phyloP scores from a whole-genome alignment of 2,329 filamentous ascomycete species.

The Triangularia verruculosa region DNA sequence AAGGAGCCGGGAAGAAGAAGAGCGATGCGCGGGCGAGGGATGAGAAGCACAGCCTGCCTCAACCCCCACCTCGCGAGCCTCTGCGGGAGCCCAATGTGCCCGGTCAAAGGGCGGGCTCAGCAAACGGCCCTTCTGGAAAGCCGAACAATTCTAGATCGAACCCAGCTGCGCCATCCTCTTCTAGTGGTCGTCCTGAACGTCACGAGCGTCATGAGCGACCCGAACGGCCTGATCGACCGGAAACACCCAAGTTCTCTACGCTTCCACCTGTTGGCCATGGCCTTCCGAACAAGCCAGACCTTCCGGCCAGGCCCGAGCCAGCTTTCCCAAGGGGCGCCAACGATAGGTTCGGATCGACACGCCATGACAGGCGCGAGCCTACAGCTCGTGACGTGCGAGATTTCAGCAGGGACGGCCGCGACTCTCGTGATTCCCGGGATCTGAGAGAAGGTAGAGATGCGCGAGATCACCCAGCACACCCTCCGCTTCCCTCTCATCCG shows the following conservation, averaged over 20 bases:
- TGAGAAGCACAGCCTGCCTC: slow-evolving; percentile 15
- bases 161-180: slow-evolving; percentile 13
- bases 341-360: slow-evolving; percentile 30
- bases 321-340: slow-evolving; percentile 35
- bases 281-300: slow-evolving; percentile 32
- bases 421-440: slow-evolving; percentile 24
- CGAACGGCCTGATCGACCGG: slow-evolving; percentile 33
- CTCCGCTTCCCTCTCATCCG: not conserved
- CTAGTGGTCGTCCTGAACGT: slow-evolving; percentile 30
- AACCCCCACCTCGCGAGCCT: slow-evolving; percentile 25
- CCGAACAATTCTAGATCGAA: slow-evolving; percentile 31
- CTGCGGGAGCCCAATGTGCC: slow-evolving; percentile 21
- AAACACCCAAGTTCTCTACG: slow-evolving; percentile 37
- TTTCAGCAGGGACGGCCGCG: not conserved
- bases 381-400: not conserved
- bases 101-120: slow-evolving; percentile 13
- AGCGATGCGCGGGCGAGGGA: slow-evolving; percentile 26
- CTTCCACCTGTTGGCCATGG: slow-evolving; percentile 31
- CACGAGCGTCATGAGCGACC: not conserved
- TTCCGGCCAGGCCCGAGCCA: slow-evolving; percentile 26
- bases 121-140: slow-evolving; percentile 23
- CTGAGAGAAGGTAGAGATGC: slow-evolving; percentile 27
- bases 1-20: slow-evolving; percentile 37
- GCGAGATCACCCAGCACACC: slow-evolving; percentile 41
- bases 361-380: slow-evolving; percentile 31